Evolutionary conservation across 768 basidiomycete genomes (phyloP), one percentile per base, ranked within the genome.

Genomic region (Rhizopogon sp.): DNA sequence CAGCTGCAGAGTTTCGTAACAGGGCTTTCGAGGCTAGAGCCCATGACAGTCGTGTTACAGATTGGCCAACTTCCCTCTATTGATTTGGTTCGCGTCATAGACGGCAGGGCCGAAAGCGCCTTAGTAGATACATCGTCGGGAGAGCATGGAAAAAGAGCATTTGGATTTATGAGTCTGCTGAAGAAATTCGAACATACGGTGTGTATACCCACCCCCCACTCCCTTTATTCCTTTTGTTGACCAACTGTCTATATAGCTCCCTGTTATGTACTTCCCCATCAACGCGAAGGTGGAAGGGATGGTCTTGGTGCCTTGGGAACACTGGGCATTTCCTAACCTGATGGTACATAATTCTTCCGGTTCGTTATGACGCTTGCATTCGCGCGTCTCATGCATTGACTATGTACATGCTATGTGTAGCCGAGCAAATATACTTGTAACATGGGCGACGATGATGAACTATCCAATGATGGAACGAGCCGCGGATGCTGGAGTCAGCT

Each of bases 271-370:
- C 63, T 85, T 99, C 60, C 84, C 96, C 1, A 84, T 99, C 72
- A 98, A 98, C 62, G 84, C 90, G 17, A 89, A 87, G 72, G 89
- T 94, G 1, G 96, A 98, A 72, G 92, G 95, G 8, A 86, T 96
- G 14, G 84, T 99, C 9, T 76, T 99, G 13, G 87, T 96, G 5
- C 90, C 93, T 40, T 96, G 93, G 93, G 93, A 96, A 66, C 83
- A 90, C 62, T 76, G 76, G 17, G 66, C 72, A 40, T 85, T 80
- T 63, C 80, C 88, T 5, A 95, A 93, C 64, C 68, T 85, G 43
- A 90, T 92, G 0, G 46, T 28, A 13, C 69, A 71, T 59, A 69
- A 70, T 41, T 57, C 66, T 6, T 66, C 68, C 31, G 66, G 73
- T 72, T 54, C 45, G 66, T 25, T 10, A 33, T 33, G 7, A 8